phyloP scores from a whole-genome alignment of 2,329 filamentous ascomycete genomes.

The Neofusicoccum umdonicola region DNA sequence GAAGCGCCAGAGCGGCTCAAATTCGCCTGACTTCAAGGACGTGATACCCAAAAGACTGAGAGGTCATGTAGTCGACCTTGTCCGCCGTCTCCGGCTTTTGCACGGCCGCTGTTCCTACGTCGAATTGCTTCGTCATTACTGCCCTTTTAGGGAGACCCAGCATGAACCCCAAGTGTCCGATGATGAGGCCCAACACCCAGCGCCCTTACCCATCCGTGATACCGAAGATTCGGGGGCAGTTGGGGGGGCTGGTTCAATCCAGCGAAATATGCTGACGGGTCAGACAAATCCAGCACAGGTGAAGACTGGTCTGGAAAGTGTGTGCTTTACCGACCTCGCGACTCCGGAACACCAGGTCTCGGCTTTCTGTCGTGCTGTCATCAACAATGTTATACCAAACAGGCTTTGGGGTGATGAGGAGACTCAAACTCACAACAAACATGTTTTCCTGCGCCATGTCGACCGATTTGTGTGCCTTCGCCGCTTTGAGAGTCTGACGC shows the following conservation, averaged over 20 bases:
- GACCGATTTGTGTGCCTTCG: slow-evolving; percentile 74
- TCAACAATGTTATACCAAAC: slow-evolving; percentile 70
- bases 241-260: neutral
- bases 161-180: no score
- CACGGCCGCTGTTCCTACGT: slow-evolving; percentile 76
- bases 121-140: slow-evolving; percentile 78
- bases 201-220: neutral
- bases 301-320: neutral
- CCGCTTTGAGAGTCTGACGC: slow-evolving; percentile 74
- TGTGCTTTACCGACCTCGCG: slow-evolving; percentile 61
- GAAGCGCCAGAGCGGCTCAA: slow-evolving; percentile 26
- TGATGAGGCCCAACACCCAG: neutral
- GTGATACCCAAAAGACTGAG: slow-evolving; percentile 66
- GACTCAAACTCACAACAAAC: slow-evolving; percentile 58
- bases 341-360: slow-evolving; percentile 70
- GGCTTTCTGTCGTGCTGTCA: slow-evolving; percentile 77
- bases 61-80: slow-evolving; percentile 58
- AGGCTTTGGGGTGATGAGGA: slow-evolving; percentile 68
- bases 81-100: slow-evolving; percentile 65
- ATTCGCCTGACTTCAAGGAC: slow-evolving; percentile 34
- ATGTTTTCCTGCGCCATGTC: slow-evolving; percentile 63
- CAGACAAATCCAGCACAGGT: neutral
- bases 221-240: neutral
- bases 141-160: slow-evolving; percentile 33
- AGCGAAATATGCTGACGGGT: neutral